Base-by-base conservation (phyloP, 768 basidiomycete genomes). In the Suillus cothurnatus region DNA sequence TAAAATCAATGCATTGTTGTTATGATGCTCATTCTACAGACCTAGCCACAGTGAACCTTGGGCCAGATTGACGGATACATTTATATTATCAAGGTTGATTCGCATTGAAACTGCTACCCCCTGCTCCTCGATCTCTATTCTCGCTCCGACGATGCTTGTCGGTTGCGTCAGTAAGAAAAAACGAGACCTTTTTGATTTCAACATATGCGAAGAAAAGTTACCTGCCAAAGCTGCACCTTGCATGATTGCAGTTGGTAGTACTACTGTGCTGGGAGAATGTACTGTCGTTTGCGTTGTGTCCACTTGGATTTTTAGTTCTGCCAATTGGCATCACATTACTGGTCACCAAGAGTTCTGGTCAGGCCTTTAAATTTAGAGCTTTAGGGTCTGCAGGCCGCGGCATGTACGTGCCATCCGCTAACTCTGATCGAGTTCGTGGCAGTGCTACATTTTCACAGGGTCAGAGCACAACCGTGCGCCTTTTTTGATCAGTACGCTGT, bases 1-100 rank as follows among this genome's bases (percentile, higher is more conserved):
- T 70, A 91, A 81, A 68, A 69, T 85, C 65, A 69, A 72, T 64
- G 76, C 73, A 50, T 68, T 85, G 14, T 70, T 56, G 52, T 74
- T 26, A 45, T 64, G 31, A 41, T 62, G 36, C 36, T 45, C 34
- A 26, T 52, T 55, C 31, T 55, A 55, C 38, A 41, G 8, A 41
- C 21, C 1, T 59, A 31, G 19, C 19, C 26, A 38, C 38, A 59
- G 39, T 31, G 17, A 43, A 28, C 39, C 5, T 41, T 11, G 36
- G 6, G 17, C 6, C 26, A 19, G 53, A n/a, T 58, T 19, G 15
- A 19, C 17, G 1, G 38, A 39, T 41, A 39, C 28, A 28, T 21
- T 21, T 43, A 31, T 59, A 14, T 59, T 31, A 21, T 59, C n/a
- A n/a, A 17, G 53, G 6, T 14, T 32, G 53, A 52, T 52, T 52